Conservation (phyloP, 495 filamentous ascomycete species). For the Melanomma pulvis-pyrius region DNA sequence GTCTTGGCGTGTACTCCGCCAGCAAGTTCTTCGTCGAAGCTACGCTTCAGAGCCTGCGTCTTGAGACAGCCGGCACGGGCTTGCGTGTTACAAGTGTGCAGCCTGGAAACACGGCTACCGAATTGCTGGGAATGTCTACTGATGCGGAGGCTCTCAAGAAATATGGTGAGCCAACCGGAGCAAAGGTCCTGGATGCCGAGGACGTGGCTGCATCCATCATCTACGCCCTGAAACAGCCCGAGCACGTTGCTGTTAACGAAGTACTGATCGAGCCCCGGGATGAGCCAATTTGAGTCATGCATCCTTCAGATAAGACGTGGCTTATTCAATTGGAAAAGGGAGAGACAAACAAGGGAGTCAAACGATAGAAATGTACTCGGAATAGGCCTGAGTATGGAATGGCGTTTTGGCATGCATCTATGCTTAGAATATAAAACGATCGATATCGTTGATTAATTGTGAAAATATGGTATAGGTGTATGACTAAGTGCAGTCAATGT, state of each 20-base stretch:
- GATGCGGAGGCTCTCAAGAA: constrained; percentile 70
- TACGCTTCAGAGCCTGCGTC: constrained; percentile 64
- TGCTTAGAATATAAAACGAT: no score
- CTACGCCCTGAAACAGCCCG: constrained; percentile 64
- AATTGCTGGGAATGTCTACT: constrained; percentile 65
- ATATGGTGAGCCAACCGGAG: constrained; percentile 66
- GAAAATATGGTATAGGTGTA: no score
- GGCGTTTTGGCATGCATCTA: no score
- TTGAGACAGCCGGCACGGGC: constrained; percentile 68
- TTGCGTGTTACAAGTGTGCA: constrained; percentile 67
- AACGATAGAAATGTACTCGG: no score
- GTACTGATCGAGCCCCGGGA: constrained; percentile 71
- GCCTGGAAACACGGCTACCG: constrained; percentile 67
- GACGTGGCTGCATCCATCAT: constrained; percentile 68
- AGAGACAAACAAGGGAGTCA: no score
- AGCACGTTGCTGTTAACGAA: constrained; percentile 71
- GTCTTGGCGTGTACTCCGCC: constrained; percentile 71
- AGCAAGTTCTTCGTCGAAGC: constrained; percentile 77
- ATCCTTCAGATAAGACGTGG: not conserved
- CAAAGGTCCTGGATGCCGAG: constrained; percentile 63
- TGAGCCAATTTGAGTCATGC: constrained; percentile 60
- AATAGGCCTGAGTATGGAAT: no score
- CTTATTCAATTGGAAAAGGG: not conserved
- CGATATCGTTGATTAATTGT: no score
- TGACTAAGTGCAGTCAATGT: no score